Evolutionary conservation across 345 rosid genomes (phyloP).

Genomic region (Triadica sebifera): DNA sequence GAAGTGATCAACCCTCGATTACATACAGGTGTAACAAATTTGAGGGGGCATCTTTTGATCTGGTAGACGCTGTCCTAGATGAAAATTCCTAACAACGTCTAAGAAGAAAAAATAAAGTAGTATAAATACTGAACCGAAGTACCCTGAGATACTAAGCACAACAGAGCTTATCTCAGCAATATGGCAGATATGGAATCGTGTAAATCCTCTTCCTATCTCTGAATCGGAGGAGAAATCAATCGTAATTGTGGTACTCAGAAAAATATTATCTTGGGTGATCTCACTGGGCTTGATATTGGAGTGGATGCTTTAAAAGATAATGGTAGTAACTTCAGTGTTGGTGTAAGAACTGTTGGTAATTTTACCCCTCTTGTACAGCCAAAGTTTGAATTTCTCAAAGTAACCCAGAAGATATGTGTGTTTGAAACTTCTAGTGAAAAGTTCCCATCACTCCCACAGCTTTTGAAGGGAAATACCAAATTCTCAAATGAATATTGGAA

Average conservation of each 20-base stretch:
- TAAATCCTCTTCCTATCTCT: conserved; percentile 37
- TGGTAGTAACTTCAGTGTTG: conserved; percentile 25
- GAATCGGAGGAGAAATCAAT: conserved; percentile 27
- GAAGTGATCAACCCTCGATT: conserved; percentile 45
- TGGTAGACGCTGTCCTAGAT: conserved; percentile 40
- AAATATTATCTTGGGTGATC: conserved; percentile 32
- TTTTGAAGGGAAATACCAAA: conserved; percentile 25
- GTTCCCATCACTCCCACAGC: conserved; percentile 24
- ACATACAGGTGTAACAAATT: conserved; percentile 36
- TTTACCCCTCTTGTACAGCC: conserved; percentile 27
- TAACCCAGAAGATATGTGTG: conserved; percentile 40
- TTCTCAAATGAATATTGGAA: conserved; percentile 22
- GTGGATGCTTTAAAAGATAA: conserved; percentile 21
- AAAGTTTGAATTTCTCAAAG: conserved; percentile 34
- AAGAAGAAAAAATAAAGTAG: conserved; percentile 21
- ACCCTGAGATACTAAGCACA: conserved; percentile 49
- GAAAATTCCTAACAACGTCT: conserved; percentile 22
- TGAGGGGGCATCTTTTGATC: conserved; percentile 44
- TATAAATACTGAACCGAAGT: conserved; percentile 25
- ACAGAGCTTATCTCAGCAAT: conserved; percentile 56
- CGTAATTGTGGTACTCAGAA: conserved; percentile 16
- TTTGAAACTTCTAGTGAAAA: too few species aligned
- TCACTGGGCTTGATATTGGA: conserved; percentile 22
- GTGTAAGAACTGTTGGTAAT: conserved; percentile 21
- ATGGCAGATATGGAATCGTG: conserved; percentile 66